Evolutionary conservation across 805 yeast species (phyloP).

Genomic region (Metschnikowia gruessii): DNA sequence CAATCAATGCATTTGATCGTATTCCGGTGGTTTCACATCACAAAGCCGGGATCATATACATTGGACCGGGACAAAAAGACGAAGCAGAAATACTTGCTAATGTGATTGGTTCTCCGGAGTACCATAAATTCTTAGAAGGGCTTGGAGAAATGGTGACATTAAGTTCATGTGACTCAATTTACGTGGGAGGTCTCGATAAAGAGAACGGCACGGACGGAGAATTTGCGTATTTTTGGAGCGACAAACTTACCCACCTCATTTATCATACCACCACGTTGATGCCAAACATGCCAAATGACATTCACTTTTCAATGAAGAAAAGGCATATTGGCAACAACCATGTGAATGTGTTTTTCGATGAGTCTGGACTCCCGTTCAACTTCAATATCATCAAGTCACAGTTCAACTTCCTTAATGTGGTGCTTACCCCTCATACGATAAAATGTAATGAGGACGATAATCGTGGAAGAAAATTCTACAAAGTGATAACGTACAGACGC

Average conservation of each 20-base stretch:
- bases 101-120: slow-evolving; percentile 58
- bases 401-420: slow-evolving; percentile 79
- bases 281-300: slow-evolving; percentile 53
- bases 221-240: slow-evolving; percentile 68
- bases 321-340: slow-evolving; percentile 84
- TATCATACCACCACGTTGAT: slow-evolving; percentile 82
- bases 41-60: slow-evolving; percentile 74
- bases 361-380: slow-evolving; percentile 60
- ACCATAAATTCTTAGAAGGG: slow-evolving; percentile 53
- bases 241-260: slow-evolving; percentile 65
- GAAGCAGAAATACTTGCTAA: slow-evolving; percentile 69
- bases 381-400: slow-evolving; percentile 72
- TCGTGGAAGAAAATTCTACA: slow-evolving; percentile 37
- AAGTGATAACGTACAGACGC: slow-evolving; percentile 61
- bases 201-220: slow-evolving; percentile 71
- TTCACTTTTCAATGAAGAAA: slow-evolving; percentile 55
- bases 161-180: slow-evolving; percentile 47
- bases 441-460: slow-evolving; percentile 2
- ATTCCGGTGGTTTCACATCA: slow-evolving; percentile 76
- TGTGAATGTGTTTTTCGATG: slow-evolving; percentile 80
- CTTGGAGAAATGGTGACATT: slow-evolving; percentile 63
- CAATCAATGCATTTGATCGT: slow-evolving; percentile 63
- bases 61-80: slow-evolving; percentile 60
- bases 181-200: slow-evolving; percentile 78
- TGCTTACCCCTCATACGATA: slow-evolving; percentile 59